Percentiles rank a stretch among this genome's conserved stretches.
These are phyloP conservation scores for Xylariales sp. DNA, from an alignment of 2,329 filamentous ascomycete species.

Conservation along the genomic window DNA sequence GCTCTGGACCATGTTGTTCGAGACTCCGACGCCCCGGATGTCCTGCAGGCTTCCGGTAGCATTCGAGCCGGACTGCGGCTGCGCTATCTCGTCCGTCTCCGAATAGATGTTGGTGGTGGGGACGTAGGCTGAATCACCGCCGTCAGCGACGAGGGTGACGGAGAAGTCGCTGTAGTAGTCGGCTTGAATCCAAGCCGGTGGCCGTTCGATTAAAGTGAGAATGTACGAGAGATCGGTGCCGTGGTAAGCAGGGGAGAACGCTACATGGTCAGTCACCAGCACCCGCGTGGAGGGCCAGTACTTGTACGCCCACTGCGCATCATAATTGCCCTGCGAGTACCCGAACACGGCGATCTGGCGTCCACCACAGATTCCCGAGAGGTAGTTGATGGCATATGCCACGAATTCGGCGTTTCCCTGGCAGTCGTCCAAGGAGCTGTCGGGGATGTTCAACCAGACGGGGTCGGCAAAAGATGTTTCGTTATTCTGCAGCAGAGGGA, in stretches of 20 bases:
- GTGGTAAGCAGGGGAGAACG: constrained; percentile 46
- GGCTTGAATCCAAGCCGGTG: constrained; percentile 43
- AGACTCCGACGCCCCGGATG: constrained; percentile 33
- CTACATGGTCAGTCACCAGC: constrained; percentile 44
- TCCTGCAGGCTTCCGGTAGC: constrained; percentile 41
- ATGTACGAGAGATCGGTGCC: constrained; percentile 15
- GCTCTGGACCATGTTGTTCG: constrained; percentile 42
- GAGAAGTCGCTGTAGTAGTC: constrained; percentile 36
- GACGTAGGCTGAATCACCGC: constrained; percentile 47
- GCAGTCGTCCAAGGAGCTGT: constrained; percentile 38
- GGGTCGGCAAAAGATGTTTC: constrained; percentile 35
- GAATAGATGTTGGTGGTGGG: constrained; percentile 50
- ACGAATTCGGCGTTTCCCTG: constrained; percentile 51
- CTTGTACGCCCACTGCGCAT: constrained; percentile 53
- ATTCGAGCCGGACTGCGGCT: constrained; percentile 39
- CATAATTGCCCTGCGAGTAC: constrained; percentile 53
- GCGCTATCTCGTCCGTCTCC: constrained; percentile 43
- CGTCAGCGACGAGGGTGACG: constrained; percentile 31
- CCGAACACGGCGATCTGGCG: constrained; percentile 32
- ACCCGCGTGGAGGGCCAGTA: constrained; percentile 48
- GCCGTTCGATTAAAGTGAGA: constrained; percentile 41
- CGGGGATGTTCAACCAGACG: constrained; percentile 52
- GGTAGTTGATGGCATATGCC: constrained; percentile 54
- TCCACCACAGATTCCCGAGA: constrained; percentile 32
- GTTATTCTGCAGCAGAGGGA: constrained; percentile 38